Evolutionary conservation across 108 stramenopile species (phyloP).

Genomic region (Licmophora abbreviata): DNA sequence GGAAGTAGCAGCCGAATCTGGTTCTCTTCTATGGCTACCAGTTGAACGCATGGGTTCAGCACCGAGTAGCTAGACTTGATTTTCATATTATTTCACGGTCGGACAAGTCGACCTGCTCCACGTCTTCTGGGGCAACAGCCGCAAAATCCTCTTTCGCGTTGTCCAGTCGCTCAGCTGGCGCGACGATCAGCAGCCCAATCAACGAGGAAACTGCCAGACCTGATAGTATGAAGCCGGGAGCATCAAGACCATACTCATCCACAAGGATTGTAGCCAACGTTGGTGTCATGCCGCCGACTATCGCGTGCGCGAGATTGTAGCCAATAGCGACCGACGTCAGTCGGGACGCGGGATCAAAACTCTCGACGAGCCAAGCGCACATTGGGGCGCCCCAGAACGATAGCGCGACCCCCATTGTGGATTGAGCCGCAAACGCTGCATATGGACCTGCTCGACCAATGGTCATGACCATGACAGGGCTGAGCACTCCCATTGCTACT

Average conservation of each 20-base stretch:
- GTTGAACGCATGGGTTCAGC: too few species aligned
- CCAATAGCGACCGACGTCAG: constrained; percentile 69
- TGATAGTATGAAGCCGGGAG: constrained; percentile 43
- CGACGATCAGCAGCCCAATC: constrained; percentile 34
- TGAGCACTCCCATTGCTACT: constrained; percentile 17
- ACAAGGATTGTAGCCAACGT: constrained; percentile 44
- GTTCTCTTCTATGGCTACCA: too few species aligned
- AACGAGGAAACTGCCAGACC: constrained; percentile 30
- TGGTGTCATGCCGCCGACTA: constrained; percentile 42
- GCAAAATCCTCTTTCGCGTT: too few species aligned
- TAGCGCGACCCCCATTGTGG: constrained; percentile 34
- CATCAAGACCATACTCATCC: constrained; percentile 20
- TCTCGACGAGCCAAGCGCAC: constrained; percentile 73
- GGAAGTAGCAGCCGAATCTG: too few species aligned
- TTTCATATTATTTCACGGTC: too few species aligned
- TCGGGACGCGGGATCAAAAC: constrained; percentile 48
- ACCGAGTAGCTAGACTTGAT: too few species aligned
- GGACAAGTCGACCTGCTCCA: too few species aligned
- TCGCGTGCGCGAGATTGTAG: constrained; percentile 64
- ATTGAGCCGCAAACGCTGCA: constrained; percentile 42
- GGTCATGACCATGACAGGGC: constrained; percentile 27
- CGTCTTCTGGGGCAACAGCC: too few species aligned
- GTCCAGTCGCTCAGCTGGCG: too few species aligned
- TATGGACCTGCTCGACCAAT: constrained; percentile 21
- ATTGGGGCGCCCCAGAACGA: constrained; percentile 72